Percentiles rank a stretch among this genome's conserved stretches.
Evolutionary conservation across 306 rosid genomes (phyloP).

Genomic region (Glycyrrhiza uralensis): DNA sequence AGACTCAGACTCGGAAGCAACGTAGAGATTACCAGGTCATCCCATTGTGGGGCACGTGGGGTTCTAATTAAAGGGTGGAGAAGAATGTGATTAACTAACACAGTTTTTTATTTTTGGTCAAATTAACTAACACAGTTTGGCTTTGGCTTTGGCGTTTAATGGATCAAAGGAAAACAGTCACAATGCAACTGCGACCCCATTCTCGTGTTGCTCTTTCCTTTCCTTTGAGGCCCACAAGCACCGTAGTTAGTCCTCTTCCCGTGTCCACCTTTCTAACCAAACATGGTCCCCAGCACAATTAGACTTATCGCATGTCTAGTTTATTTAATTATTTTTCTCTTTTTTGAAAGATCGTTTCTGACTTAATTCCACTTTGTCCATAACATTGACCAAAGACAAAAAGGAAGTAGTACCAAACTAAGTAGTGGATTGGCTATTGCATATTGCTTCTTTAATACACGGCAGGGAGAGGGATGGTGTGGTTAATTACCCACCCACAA

Average conservation of each 20-base stretch:
- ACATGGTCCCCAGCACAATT: background rate
- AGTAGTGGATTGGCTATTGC: background rate
- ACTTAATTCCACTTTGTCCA: background rate
- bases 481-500: background rate
- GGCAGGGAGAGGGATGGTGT: background rate
- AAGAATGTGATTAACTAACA: too few species aligned
- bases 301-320: background rate
- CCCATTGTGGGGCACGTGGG: too few species aligned
- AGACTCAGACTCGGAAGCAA: slow-evolving; percentile 2
- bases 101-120: too few species aligned
- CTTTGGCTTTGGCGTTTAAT: too few species aligned
- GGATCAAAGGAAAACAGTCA: background rate
- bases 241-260: background rate
- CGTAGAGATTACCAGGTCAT: background rate
- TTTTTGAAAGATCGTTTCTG: background rate
- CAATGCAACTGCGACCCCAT: background rate
- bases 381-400: slow-evolving; percentile 10
- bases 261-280: too few species aligned
- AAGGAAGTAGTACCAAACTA: background rate
- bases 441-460: background rate
- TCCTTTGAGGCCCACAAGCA: too few species aligned
- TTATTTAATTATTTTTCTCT: background rate
- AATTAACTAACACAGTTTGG: background rate
- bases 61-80: background rate
- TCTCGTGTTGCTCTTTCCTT: too few species aligned